Evolutionary conservation across 306 rosid species (phyloP), one percentile per base, ranked within the genome.

Genomic region (Cucumis hystrix): DNA sequence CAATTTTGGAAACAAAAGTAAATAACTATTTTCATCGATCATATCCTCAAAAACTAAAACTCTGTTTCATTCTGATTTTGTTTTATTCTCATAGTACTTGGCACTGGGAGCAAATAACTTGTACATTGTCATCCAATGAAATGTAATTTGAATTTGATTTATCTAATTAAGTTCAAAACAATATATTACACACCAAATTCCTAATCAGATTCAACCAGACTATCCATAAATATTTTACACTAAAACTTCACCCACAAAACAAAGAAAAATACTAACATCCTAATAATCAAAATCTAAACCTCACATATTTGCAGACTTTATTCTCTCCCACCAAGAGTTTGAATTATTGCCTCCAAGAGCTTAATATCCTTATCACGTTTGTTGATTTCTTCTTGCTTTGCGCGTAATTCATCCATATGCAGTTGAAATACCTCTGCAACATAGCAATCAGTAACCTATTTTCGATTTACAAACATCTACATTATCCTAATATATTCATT

Each of bases 361-460:
- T 95, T 92, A 39, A 95, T 90, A 55, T 95, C 97, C 56, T 83
- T 74, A 72, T 92, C 97, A n/a, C 97, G 97, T 85, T 92, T 92
- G 14, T 82, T 7, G 25, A 95, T 95, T 86, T 92, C 93, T 70
- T 88, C 91, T 75, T 92, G 97, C 86, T 87, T 90, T 30, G 93
- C 79, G 0, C 97, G 96, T 80, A 95, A 81, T 85, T 95, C 98
- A 78, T 95, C 98, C 98, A 95, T 86, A 83, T 95, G 98, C 79
- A 95, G 85, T 82, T 89, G 85, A 86, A 95, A 95, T 56, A 92
- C 98, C 96, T 90, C 97, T 94, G 86, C 47, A 57, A 16, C 10
- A 59, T 40, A 52, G 35, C 9, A 59, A 57, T 28, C 40, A 21
- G 7, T 58, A n/a, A 39, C 14, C 28, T 39, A 9, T 18, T 8